Percentiles rank a stretch among this genome's conserved stretches.
These are phyloP conservation scores for Neurospora sp. DNA, from an alignment of 495 filamentous ascomycete genomes.

Conservation along the genomic window DNA sequence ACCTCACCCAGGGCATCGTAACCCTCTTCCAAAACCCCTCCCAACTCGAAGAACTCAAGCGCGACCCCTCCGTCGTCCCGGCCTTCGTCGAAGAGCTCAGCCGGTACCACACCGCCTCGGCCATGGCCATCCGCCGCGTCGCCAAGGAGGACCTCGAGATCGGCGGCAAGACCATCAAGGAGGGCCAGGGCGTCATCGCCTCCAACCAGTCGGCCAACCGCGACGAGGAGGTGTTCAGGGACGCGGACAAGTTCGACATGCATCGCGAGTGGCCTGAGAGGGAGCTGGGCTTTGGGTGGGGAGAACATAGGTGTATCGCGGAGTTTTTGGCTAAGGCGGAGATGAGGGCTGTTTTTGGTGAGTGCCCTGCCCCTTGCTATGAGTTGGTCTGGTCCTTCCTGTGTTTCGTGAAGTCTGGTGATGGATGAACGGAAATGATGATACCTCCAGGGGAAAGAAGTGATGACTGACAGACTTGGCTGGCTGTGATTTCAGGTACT, in stretches of 20 bases:
- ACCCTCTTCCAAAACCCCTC: conserved; percentile 28
- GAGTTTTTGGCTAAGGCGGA: conserved; percentile 32
- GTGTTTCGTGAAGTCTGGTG: neutral
- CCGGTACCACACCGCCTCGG: conserved; percentile 34
- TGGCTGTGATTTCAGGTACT: conserved; percentile 13
- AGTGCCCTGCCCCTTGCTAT: conserved; percentile 1
- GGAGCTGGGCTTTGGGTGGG: conserved; percentile 34
- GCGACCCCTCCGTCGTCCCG: conserved; percentile 15
- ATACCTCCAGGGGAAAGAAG: neutral
- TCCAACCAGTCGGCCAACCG: conserved; percentile 37
- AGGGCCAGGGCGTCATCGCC: conserved; percentile 34
- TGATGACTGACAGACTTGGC: neutral
- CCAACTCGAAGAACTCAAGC: conserved; percentile 27
- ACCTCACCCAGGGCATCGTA: conserved; percentile 21
- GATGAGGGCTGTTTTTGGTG: conserved; percentile 29
- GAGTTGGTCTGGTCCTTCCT: no score
- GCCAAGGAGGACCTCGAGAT: conserved; percentile 36
- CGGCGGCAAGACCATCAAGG: conserved; percentile 29
- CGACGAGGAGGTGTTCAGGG: conserved; percentile 32
- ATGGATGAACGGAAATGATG: no score
- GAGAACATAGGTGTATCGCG: conserved; percentile 33
- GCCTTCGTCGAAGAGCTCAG: conserved; percentile 36
- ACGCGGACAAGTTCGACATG: conserved; percentile 34
- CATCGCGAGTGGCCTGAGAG: conserved; percentile 21
- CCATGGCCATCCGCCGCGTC: conserved; percentile 31